Evolutionary conservation across 371 early-diverging fungal genomes (phyloP).

Genomic region (Mucor sp.): DNA sequence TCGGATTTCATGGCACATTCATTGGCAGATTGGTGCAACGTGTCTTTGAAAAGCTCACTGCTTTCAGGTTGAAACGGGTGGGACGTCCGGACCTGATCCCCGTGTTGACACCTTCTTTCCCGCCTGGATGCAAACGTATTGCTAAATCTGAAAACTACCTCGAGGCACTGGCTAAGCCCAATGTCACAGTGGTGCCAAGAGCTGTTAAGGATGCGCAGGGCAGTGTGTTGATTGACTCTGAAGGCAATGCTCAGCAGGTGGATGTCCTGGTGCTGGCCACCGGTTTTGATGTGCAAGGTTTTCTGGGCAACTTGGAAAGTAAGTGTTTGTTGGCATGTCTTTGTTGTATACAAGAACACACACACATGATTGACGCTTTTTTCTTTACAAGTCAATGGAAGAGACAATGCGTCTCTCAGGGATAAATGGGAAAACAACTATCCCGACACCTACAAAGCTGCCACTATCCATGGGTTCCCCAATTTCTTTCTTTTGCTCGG

Average conservation of each 20-base stretch:
- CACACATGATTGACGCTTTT: background rate
- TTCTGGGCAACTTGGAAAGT: slow-evolving; percentile 26
- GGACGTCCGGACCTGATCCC: slow-evolving; percentile 19
- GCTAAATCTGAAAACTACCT: slow-evolving; percentile 54
- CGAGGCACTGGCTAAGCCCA: slow-evolving; percentile 46
- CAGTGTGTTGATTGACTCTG: slow-evolving; percentile 34
- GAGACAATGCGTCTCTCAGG: slow-evolving; percentile 12
- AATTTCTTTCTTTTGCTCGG: slow-evolving; percentile 47
- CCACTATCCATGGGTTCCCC: slow-evolving; percentile 36
- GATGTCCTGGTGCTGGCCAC: slow-evolving; percentile 67
- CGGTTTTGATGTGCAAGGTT: slow-evolving; percentile 57
- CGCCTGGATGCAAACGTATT: slow-evolving; percentile 63
- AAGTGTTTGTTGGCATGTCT: background rate
- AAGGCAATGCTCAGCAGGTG: slow-evolving; percentile 45
- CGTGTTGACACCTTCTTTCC: slow-evolving; percentile 45
- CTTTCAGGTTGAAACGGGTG: background rate
- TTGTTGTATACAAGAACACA: too few relatives aligned
- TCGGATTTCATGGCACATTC: slow-evolving; percentile 5
- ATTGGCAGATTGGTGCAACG: background rate
- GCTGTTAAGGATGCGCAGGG: slow-evolving; percentile 43
- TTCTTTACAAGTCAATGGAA: slow-evolving; percentile 18
- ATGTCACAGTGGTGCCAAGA: slow-evolving; percentile 49
- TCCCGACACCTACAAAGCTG: slow-evolving; percentile 29
- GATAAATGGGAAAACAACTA: slow-evolving; percentile 16
- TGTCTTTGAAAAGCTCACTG: background rate